These are phyloP conservation scores for Periglandula ipomoeae DNA, from an alignment of 2,329 filamentous ascomycete genomes.

Conservation along the genomic window DNA sequence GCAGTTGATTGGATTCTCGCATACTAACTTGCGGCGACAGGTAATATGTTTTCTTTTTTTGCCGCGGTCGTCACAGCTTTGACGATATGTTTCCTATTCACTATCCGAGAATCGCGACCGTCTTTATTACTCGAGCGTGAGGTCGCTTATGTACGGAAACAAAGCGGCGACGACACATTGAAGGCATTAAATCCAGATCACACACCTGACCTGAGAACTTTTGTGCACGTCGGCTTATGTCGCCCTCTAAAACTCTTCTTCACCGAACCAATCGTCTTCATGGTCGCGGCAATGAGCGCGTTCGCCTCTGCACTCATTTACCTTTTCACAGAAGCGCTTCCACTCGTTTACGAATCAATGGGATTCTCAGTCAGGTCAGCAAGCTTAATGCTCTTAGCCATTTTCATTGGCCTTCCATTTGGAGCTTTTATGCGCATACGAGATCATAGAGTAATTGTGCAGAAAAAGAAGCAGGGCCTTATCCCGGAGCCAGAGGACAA, in stretches of 20 bases:
- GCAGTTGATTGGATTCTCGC: no score
- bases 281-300: not conserved
- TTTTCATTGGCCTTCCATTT: not conserved
- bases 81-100: not conserved
- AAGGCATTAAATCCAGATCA: not conserved
- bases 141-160: not conserved
- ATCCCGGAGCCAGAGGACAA: not conserved
- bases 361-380: no score
- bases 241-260: not conserved
- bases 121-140: not conserved
- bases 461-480: not conserved
- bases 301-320: not conserved
- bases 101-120: not conserved
- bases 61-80: not conserved
- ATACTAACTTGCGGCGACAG: no score
- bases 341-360: not conserved
- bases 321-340: conserved; percentile 1
- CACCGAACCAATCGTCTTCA: conserved; percentile 2
- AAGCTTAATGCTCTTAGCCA: not conserved
- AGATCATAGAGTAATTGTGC: not conserved
- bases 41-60: not conserved
- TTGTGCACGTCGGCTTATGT: not conserved
- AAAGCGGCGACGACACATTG: not conserved
- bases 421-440: not conserved
- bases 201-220: not conserved